Conservation (phyloP, 2,329 filamentous ascomycete genomes). For the Penicillium concentricum region DNA sequence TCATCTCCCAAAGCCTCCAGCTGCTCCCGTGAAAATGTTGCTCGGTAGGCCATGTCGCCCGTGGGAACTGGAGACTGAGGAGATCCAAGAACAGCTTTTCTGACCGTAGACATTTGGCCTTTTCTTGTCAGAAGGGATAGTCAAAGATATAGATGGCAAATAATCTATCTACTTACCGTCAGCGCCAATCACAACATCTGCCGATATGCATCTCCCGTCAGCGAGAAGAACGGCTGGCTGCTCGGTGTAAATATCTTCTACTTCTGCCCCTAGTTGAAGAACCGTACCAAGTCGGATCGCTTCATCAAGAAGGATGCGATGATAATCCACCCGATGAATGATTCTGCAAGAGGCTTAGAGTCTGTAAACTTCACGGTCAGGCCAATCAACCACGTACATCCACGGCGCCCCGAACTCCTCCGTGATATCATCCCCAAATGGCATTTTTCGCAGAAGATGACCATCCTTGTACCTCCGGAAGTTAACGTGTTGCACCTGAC, state of each 20-base stretch:
- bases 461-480: constrained; percentile 24
- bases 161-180: constrained; percentile 13
- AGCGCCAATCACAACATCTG: constrained; percentile 20
- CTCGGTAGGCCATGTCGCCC: constrained; percentile 63
- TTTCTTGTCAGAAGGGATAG: background rate
- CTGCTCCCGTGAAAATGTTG: constrained; percentile 47
- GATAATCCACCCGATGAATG: constrained; percentile 22
- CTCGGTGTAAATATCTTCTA: constrained; percentile 7
- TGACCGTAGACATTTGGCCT: constrained; percentile 18
- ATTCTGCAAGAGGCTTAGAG: constrained; percentile 10
- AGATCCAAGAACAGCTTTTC: constrained; percentile 32
- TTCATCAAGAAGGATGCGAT: constrained; percentile 17
- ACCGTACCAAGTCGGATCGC: constrained; percentile 13
- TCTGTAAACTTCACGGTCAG: background rate
- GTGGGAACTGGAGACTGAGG: constrained; percentile 53
- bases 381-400: constrained; percentile 18
- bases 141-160: background rate
- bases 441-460: constrained; percentile 18
- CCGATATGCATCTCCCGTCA: constrained; percentile 5
- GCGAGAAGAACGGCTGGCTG: constrained; percentile 5
- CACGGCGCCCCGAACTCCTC: constrained; percentile 25
- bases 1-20: constrained; percentile 45
- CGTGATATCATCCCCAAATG: constrained; percentile 20
- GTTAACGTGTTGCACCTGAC: constrained; percentile 12
- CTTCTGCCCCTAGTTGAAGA: constrained; percentile 7